A percentile compares a stretch with the other conserved stretches of the same genome.
phyloP scores from a whole-genome alignment of 2,329 filamentous ascomycete species.

The Geosmithia putterillii region DNA sequence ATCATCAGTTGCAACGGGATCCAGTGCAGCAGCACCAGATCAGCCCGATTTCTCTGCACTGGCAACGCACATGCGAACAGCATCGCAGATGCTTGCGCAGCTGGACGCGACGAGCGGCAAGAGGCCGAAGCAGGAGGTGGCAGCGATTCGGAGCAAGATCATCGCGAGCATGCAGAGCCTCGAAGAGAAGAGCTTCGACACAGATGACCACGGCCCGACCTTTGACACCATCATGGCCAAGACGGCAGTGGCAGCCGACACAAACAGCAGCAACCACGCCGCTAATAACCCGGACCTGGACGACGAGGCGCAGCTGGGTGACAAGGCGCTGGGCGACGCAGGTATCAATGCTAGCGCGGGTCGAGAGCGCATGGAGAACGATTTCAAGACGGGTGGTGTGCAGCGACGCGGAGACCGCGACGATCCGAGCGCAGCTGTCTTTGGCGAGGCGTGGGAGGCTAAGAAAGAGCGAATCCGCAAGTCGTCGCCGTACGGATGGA shows the following conservation, averaged over 20 bases:
- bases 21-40: conserved; percentile 34
- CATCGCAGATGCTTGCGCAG: conserved; percentile 77
- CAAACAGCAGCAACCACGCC: conserved; percentile 10
- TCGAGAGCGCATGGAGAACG: conserved; percentile 78
- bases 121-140: conserved; percentile 67
- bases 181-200: conserved; percentile 73
- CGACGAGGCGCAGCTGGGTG: conserved; percentile 36
- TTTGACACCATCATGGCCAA: conserved; percentile 78
- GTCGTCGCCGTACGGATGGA: conserved; percentile 75
- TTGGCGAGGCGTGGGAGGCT: conserved; percentile 74
- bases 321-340: conserved; percentile 14
- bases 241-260: conserved; percentile 34
- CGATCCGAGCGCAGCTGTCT: conserved; percentile 74
- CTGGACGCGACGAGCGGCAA: conserved; percentile 72
- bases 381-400: conserved; percentile 75
- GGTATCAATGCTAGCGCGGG: conserved; percentile 58
- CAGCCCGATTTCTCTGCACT: conserved; percentile 73
- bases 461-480: conserved; percentile 77
- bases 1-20: not conserved
- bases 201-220: conserved; percentile 61
- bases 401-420: conserved; percentile 72
- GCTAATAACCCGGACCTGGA: conserved; percentile 36
- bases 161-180: conserved; percentile 84
- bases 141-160: conserved; percentile 73
- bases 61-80: conserved; percentile 78